These are phyloP conservation scores for Alternaria infectoria DNA, from an alignment of 2,329 filamentous ascomycete genomes.

Conservation along the genomic window DNA sequence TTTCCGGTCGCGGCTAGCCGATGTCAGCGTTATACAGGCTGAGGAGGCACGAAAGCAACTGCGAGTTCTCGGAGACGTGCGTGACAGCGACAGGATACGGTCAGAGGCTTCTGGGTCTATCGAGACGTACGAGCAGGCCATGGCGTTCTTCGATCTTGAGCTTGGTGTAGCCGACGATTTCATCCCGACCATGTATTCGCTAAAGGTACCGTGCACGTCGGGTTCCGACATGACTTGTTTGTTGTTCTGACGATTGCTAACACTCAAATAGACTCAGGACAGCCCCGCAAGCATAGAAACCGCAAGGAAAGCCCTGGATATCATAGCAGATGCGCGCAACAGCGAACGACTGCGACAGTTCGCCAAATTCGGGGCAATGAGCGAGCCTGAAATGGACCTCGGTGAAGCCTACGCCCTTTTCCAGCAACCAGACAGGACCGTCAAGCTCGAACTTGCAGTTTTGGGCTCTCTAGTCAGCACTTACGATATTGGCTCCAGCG, in stretches of 20 bases:
- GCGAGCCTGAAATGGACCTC: slow-evolving; percentile 60
- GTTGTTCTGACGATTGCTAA: slow-evolving; percentile 12
- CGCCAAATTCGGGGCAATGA: slow-evolving; percentile 59
- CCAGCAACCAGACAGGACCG: slow-evolving; percentile 58
- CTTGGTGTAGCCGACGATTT: slow-evolving; percentile 61
- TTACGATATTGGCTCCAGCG: slow-evolving; percentile 54
- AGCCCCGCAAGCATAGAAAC: slow-evolving; percentile 57
- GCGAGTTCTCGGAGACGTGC: slow-evolving; percentile 64
- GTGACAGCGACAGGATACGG: slow-evolving; percentile 64
- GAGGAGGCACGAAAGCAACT: slow-evolving; percentile 63
- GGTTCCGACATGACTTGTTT: not conserved
- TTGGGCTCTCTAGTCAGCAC: slow-evolving; percentile 33
- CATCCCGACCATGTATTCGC: slow-evolving; percentile 62
- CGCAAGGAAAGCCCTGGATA: slow-evolving; percentile 61
- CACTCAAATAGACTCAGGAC: slow-evolving; percentile 54
- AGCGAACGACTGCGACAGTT: slow-evolving; percentile 62
- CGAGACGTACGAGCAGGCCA: slow-evolving; percentile 68
- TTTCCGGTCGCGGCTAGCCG: slow-evolving; percentile 65
- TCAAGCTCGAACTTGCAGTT: slow-evolving; percentile 56
- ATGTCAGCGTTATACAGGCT: slow-evolving; percentile 61
- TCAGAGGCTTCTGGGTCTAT: slow-evolving; percentile 64
- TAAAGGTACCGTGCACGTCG: slow-evolving; percentile 55
- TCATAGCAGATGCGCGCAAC: slow-evolving; percentile 65
- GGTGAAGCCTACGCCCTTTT: slow-evolving; percentile 47
- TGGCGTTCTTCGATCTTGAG: slow-evolving; percentile 64